These are phyloP conservation scores for Mycothermus thermophilus DNA, from an alignment of 495 filamentous ascomycete genomes.

Conservation along the genomic window DNA sequence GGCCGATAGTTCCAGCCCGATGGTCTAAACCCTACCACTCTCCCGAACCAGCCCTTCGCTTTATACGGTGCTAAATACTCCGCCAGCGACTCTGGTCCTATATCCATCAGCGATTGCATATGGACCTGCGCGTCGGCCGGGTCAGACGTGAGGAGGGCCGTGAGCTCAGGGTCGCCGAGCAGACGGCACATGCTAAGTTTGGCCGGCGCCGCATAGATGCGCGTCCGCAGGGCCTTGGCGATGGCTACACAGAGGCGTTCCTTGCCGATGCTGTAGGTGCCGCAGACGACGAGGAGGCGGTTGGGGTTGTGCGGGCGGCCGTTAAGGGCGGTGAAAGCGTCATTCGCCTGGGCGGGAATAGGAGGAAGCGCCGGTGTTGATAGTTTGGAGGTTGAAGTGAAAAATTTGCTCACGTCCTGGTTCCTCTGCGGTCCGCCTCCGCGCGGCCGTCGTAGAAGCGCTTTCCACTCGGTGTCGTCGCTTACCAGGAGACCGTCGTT, in stretches of 20 bases:
- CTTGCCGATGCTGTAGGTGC: conserved; percentile 96
- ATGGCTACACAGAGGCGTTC: conserved; percentile 91
- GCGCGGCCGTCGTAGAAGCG: conserved; percentile 13
- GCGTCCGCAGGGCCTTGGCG: conserved; percentile 69
- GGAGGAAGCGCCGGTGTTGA: conserved; percentile 3
- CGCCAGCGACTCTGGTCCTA: conserved; percentile 70
- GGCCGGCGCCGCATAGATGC: conserved; percentile 73
- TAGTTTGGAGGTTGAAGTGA: conserved; percentile 10
- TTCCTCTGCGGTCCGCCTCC: conserved; percentile 12
- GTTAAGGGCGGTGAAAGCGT: conserved; percentile 18
- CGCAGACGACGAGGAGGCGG: conserved; percentile 79
- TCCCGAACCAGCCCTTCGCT: conserved; percentile 50
- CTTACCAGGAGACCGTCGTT: conserved; percentile 18
- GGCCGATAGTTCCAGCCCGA: conserved; percentile 86
- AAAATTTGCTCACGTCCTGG: conserved; percentile 30
- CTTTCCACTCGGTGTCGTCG: conserved; percentile 20
- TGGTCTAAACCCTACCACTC: conserved; percentile 83
- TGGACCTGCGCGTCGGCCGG: conserved; percentile 85
- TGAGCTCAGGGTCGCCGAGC: conserved; percentile 74
- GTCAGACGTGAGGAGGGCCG: conserved; percentile 58
- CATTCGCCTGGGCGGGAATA: not conserved
- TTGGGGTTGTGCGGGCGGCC: conserved; percentile 5
- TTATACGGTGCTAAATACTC: conserved; percentile 72
- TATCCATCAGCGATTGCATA: conserved; percentile 91
- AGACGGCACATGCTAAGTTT: conserved; percentile 76